Evolutionary conservation across 805 yeast species (phyloP).

Genomic region (Wickerhamia fluorescens): DNA sequence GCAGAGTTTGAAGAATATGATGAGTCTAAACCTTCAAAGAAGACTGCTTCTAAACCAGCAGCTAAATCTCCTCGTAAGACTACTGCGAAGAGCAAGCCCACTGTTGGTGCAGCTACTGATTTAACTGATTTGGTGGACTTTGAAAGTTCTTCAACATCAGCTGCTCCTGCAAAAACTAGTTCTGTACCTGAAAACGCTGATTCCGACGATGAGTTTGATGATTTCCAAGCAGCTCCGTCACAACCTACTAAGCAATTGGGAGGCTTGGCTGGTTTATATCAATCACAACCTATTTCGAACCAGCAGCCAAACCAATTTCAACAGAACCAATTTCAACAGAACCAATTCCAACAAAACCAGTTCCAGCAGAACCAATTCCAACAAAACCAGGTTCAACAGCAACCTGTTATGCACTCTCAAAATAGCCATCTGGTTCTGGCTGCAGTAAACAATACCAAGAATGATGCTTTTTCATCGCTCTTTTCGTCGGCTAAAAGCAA

Average conservation of each 20-base stretch:
- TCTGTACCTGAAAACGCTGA: constrained; percentile 19
- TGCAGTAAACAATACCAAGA: constrained; percentile 15
- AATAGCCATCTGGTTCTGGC: constrained; percentile 13
- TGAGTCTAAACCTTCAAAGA: constrained; percentile 20
- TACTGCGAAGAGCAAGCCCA: constrained; percentile 19
- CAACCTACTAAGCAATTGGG: constrained; percentile 14
- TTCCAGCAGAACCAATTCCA: not conserved
- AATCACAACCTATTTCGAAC: constrained; percentile 14
- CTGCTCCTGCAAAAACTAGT: constrained; percentile 11
- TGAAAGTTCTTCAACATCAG: constrained; percentile 14
- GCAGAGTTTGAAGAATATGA: constrained; percentile 59
- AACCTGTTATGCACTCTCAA: constrained; percentile 10
- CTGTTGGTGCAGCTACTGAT: constrained; percentile 3
- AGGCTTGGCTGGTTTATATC: constrained; percentile 23
- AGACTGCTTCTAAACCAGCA: constrained; percentile 26
- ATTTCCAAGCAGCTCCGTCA: constrained; percentile 65
- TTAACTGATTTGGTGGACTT: constrained; percentile 41
- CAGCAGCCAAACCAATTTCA: not conserved
- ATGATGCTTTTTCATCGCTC: constrained; percentile 69
- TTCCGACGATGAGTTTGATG: constrained; percentile 74
- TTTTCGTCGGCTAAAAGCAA: constrained; percentile 58
- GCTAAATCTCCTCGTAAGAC: constrained; percentile 30
- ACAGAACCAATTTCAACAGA: not conserved
- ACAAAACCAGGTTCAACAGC: constrained; percentile 7
- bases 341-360: not conserved